Evolutionary conservation across 345 rosid species (phyloP).

Genomic region (Aquilaria sinensis): DNA sequence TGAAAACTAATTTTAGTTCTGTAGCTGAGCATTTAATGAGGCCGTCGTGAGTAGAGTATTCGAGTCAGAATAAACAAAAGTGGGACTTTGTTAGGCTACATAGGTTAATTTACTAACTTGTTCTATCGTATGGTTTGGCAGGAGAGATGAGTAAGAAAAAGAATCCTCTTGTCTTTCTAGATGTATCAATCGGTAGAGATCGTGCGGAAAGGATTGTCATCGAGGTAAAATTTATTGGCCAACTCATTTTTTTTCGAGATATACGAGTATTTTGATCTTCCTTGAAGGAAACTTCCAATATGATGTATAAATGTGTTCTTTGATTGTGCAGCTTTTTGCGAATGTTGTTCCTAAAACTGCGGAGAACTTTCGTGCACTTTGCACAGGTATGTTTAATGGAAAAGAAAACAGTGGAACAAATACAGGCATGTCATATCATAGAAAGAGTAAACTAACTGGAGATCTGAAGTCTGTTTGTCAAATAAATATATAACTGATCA

Average conservation of each 20-base stretch:
- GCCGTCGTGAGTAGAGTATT: no score
- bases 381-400: conserved; percentile 54
- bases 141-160: conserved; percentile 63
- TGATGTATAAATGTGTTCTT: background rate
- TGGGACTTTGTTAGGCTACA: background rate
- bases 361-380: conserved; percentile 92
- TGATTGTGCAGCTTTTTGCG: conserved; percentile 68
- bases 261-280: conserved; percentile 1
- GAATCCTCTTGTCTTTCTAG: conserved; percentile 76
- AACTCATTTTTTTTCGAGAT: background rate
- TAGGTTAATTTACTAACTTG: conserved; percentile 10
- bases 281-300: background rate
- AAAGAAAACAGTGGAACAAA: no score
- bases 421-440: no score
- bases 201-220: conserved; percentile 60
- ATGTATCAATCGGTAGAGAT: conserved; percentile 66
- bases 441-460: no score
- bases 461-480: no score
- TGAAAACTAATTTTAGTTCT: background rate
- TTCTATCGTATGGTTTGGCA: background rate
- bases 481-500: no score
- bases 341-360: conserved; percentile 89
- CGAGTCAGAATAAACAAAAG: no score
- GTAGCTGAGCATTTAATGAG: background rate
- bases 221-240: conserved; percentile 51